These are phyloP conservation scores for Candida ovalis DNA, from an alignment of 805 yeast species.

Conservation along the genomic window DNA sequence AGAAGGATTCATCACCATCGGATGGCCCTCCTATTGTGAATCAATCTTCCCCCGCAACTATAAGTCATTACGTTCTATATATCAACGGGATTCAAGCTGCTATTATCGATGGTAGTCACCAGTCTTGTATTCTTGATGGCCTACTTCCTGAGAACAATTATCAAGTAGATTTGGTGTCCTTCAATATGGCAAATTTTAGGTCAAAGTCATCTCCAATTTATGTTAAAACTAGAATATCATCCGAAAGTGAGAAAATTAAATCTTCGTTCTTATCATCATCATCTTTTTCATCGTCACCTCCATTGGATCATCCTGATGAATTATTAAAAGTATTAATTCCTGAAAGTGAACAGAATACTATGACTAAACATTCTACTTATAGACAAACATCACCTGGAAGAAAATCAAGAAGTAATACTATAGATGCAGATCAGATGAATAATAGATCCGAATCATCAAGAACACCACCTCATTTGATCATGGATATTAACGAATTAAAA, in stretches of 20 bases:
- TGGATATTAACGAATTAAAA: conserved; percentile 40
- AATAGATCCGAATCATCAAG: conserved; percentile 5
- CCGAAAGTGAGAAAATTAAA: conserved; percentile 6
- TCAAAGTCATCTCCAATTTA: conserved; percentile 39
- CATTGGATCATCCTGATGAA: conserved; percentile 37
- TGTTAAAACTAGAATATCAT: conserved; percentile 33
- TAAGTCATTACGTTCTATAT: conserved; percentile 35
- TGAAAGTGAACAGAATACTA: conserved; percentile 29
- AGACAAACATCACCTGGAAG: conserved; percentile 22
- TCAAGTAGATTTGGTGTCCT: conserved; percentile 41
- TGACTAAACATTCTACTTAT: conserved; percentile 28
- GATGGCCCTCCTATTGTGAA: conserved; percentile 25
- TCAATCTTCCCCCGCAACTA: conserved; percentile 21
- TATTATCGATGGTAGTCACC: conserved; percentile 32
- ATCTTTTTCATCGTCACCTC: conserved; percentile 7
- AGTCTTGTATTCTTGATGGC: conserved; percentile 33
- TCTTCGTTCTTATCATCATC: not conserved
- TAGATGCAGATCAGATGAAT: conserved; percentile 18
- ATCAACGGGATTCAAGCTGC: conserved; percentile 38
- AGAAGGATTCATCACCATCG: not conserved
- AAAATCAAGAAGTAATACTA: conserved; percentile 35
- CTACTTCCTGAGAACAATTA: conserved; percentile 35
- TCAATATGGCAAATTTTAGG: conserved; percentile 36
- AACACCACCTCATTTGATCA: conserved; percentile 29
- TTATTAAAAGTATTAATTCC: conserved; percentile 33